These are phyloP conservation scores for Scedosporium boydii DNA, from an alignment of 2,329 filamentous ascomycete genomes.

Conservation along the genomic window DNA sequence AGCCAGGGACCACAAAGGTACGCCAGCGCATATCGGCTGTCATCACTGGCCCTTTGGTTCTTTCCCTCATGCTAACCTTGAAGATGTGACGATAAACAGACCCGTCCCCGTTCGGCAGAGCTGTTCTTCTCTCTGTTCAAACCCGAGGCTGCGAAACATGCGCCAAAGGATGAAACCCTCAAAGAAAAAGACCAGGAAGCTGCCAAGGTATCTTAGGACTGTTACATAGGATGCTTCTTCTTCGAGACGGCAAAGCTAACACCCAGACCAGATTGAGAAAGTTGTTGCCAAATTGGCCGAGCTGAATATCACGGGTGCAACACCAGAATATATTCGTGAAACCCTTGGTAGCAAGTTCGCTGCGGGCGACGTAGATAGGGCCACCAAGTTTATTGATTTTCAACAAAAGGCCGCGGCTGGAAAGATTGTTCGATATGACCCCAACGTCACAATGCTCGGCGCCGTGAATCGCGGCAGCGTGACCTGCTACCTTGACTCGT, in stretches of 20 bases:
- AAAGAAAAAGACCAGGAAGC: slow-evolving; percentile 35
- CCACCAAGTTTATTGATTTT: slow-evolving; percentile 66
- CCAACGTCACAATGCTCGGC: slow-evolving; percentile 63
- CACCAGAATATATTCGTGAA: slow-evolving; percentile 47
- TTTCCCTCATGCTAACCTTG: neutral
- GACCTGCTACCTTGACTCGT: slow-evolving; percentile 88
- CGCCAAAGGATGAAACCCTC: slow-evolving; percentile 30
- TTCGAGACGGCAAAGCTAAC: slow-evolving; percentile 11
- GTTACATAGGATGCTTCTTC: neutral
- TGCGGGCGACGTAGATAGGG: slow-evolving; percentile 61
- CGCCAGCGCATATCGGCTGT: neutral
- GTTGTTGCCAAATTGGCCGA: slow-evolving; percentile 22
- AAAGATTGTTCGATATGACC: slow-evolving; percentile 64
- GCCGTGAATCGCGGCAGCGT: slow-evolving; percentile 78
- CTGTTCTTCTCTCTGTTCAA: slow-evolving; percentile 56
- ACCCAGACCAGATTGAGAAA: slow-evolving; percentile 21
- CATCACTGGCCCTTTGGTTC: neutral
- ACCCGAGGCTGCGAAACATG: slow-evolving; percentile 45
- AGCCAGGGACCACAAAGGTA: neutral
- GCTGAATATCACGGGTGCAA: slow-evolving; percentile 34
- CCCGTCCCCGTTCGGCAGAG: slow-evolving; percentile 44
- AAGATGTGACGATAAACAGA: slow-evolving; percentile 22
- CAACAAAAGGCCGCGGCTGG: slow-evolving; percentile 76
- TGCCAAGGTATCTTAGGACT: slow-evolving; percentile 20
- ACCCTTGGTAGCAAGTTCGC: slow-evolving; percentile 54